Conservation (phyloP, 1,139 yeast species). For the Candida glucosophila region DNA sequence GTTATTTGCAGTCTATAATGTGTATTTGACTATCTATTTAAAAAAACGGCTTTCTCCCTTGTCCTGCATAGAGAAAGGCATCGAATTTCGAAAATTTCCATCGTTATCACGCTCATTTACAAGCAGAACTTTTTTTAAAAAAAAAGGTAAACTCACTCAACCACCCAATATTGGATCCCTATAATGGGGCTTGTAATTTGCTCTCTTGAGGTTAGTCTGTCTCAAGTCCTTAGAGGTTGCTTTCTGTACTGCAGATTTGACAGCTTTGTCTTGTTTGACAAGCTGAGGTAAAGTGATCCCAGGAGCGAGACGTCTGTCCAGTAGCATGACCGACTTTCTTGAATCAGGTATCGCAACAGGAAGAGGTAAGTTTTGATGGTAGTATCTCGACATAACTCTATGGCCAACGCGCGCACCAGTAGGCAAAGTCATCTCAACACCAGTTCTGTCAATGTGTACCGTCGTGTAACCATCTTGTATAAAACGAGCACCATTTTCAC, state of each 20-base stretch:
- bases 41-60: no score
- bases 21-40: no score
- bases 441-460: slow-evolving; percentile 30
- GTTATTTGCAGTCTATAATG: no score
- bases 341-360: slow-evolving; percentile 21
- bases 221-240: slow-evolving; percentile 18
- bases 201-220: slow-evolving; percentile 17
- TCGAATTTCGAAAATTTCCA: no score
- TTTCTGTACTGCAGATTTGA: slow-evolving; percentile 16
- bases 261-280: slow-evolving; percentile 26
- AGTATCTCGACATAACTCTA: slow-evolving; percentile 35
- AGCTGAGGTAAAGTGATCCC: slow-evolving; percentile 25
- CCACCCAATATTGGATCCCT: slow-evolving; percentile 32
- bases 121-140: no score
- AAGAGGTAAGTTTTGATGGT: slow-evolving; percentile 28
- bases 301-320: slow-evolving; percentile 33
- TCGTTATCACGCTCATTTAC: no score
- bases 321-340: slow-evolving; percentile 27
- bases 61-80: no score
- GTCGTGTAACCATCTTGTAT: slow-evolving; percentile 22
- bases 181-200: slow-evolving; percentile 30
- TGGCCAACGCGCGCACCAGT: slow-evolving; percentile 44
- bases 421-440: slow-evolving; percentile 36
- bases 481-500: slow-evolving; percentile 8
- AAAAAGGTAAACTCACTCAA: no score